phyloP scores from a whole-genome alignment of 768 basidiomycete genomes.

The Crepidotus variabilis region DNA sequence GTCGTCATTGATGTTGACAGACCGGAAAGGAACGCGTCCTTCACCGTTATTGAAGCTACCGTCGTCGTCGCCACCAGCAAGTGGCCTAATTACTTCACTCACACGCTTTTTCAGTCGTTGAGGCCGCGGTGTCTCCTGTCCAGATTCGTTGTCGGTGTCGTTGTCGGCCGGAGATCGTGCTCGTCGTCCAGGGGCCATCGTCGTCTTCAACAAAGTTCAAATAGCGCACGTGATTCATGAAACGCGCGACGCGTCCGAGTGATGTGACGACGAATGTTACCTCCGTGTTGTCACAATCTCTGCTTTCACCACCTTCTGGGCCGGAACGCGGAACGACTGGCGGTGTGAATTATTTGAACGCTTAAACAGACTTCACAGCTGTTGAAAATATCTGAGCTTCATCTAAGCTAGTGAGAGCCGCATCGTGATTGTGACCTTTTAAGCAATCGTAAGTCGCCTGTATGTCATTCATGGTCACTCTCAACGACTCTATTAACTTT shows the following conservation, averaged over 20 bases:
- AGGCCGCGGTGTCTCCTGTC: constrained; percentile 35
- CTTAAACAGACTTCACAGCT: no score
- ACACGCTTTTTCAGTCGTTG: constrained; percentile 51
- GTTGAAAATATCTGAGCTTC: no score
- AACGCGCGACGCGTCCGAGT: constrained; percentile 20
- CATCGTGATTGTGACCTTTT: no score
- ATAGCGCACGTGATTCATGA: constrained; percentile 31
- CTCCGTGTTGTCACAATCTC: neutral
- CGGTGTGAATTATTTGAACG: no score
- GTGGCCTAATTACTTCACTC: constrained; percentile 50
- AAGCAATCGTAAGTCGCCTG: no score
- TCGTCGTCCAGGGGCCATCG: constrained; percentile 35
- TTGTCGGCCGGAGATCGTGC: constrained; percentile 34
- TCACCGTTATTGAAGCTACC: constrained; percentile 36
- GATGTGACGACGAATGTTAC: neutral
- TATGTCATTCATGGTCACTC: no score
- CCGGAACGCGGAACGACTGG: no score
- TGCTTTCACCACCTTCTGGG: neutral
- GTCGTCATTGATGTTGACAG: constrained; percentile 75
- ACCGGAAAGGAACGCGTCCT: constrained; percentile 36
- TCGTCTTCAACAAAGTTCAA: constrained; percentile 37
- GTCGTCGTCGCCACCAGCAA: constrained; percentile 29
- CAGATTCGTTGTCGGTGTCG: constrained; percentile 35
- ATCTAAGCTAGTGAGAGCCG: no score
- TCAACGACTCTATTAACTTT: no score